These are phyloP conservation scores for Lanmaoa pseudosensibilis DNA, from an alignment of 768 basidiomycete species.

Conservation along the genomic window DNA sequence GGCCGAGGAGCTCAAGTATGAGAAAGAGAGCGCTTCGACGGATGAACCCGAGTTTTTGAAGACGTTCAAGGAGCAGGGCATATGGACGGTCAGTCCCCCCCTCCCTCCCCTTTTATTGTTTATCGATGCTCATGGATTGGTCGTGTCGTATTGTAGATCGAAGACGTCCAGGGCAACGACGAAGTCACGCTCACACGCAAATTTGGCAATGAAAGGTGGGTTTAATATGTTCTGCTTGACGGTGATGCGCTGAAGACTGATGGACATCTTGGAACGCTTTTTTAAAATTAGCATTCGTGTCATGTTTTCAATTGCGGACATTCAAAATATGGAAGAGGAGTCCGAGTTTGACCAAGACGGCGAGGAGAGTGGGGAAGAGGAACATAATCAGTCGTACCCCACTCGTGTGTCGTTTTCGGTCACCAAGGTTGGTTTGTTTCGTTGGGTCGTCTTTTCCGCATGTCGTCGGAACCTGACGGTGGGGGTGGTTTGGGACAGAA, in stretches of 20 bases:
- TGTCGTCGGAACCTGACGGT: background rate
- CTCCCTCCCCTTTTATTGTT: background rate
- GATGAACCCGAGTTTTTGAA: slow-evolving; percentile 75
- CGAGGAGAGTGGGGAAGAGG: slow-evolving; percentile 34
- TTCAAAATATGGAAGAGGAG: slow-evolving; percentile 52
- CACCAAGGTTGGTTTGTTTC: slow-evolving; percentile 60
- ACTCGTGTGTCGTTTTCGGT: slow-evolving; percentile 80
- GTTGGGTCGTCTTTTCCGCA: background rate
- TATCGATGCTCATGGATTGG: background rate
- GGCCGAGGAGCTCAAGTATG: slow-evolving; percentile 81
- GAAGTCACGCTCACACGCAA: slow-evolving; percentile 80
- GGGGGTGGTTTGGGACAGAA: slow-evolving; percentile 36
- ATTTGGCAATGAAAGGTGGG: slow-evolving; percentile 89
- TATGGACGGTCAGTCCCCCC: slow-evolving; percentile 64
- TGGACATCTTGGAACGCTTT: background rate
- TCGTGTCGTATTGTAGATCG: slow-evolving; percentile 47
- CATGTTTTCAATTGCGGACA: slow-evolving; percentile 91
- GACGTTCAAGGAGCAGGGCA: slow-evolving; percentile 65
- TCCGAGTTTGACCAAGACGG: slow-evolving; percentile 41
- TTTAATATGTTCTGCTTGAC: slow-evolving; percentile 9
- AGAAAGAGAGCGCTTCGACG: slow-evolving; percentile 55
- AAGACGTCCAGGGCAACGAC: slow-evolving; percentile 70
- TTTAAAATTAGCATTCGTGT: slow-evolving; percentile 75
- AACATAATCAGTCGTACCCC: slow-evolving; percentile 51
- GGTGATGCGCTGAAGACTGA: background rate